Base-by-base conservation (phyloP, 352 stramenopile genomes). In the Pythium periplocum region DNA sequence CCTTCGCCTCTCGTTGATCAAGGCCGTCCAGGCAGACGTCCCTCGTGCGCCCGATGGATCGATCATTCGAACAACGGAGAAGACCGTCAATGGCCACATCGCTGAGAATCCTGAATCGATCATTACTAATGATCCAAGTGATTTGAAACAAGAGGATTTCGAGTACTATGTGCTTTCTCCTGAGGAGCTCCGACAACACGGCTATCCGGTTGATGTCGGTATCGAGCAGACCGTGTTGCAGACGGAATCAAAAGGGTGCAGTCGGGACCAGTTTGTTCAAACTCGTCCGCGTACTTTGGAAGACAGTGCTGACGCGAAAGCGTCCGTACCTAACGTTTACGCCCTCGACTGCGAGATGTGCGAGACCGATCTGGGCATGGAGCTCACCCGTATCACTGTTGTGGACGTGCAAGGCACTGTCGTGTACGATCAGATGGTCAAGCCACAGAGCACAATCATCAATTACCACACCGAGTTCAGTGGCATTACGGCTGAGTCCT, bases 321-420 rank as follows among this genome's bases (percentile, higher is more conserved):
- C 48, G 2, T 55, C 69, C 4, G 52, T 62, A 45, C 49, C 53
- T 1, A 66, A 71, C 35, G 69, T 92, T 41, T 83, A 86, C 51
- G 86, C 81, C n/a, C 45, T 96, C 42, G 86, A 96, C 51, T 96
- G 86, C 59, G 86, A 96, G 54, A 96, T 96, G 86, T 93, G 85
- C 49, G 79, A 94, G 62, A 96, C 86, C 2, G 84, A 88, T 45
- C 63, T 93, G 34, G 86, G 86, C 31, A 82, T 83, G 66, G 83
- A 93, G 57, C 66, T 95, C 12, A 93, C 86, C 45, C 83, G 86
- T 30, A 69, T 93, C 39, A 95, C 86, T 1, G 69, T 93, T 2
- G 80, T 94, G 4, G 68, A 94, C 38, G 62, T 72, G 7, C 44
- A 69, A 6, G 68, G 77, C 1, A 34, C 47, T 4, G 68, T 88